Conservation (phyloP, 1,139 yeast genomes). For the Blastobotrys arbuscula region DNA sequence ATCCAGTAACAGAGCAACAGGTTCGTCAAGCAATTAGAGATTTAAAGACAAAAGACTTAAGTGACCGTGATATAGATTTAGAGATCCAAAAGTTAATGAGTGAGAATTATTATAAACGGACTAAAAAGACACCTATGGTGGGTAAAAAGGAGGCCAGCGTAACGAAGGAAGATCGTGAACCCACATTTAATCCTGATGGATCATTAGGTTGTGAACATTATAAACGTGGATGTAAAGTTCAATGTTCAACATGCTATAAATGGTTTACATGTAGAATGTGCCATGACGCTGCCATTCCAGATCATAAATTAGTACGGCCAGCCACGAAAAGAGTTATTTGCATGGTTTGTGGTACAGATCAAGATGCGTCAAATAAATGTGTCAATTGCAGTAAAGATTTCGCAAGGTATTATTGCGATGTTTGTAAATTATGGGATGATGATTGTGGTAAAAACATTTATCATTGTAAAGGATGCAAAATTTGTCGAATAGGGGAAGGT, state of each 20-base stretch:
- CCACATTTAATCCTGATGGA: constrained; percentile 44
- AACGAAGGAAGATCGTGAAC: constrained; percentile 43
- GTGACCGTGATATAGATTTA: constrained; percentile 53
- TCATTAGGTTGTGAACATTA: constrained; percentile 78
- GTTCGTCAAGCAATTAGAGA: constrained; percentile 41
- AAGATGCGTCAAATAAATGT: constrained; percentile 67
- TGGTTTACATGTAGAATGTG: constrained; percentile 86
- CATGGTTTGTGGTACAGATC: constrained; percentile 73
- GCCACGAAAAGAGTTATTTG: constrained; percentile 69
- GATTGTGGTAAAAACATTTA: constrained; percentile 76
- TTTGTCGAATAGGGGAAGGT: constrained; percentile 85
- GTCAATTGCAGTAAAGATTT: constrained; percentile 57
- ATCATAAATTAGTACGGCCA: constrained; percentile 60
- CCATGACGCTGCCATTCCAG: constrained; percentile 54
- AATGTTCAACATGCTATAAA: constrained; percentile 65
- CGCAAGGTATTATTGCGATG: constrained; percentile 71
- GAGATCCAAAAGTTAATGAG: constrained; percentile 73
- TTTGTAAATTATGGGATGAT: constrained; percentile 79
- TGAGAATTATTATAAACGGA: constrained; percentile 50
- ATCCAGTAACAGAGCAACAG: constrained; percentile 1
- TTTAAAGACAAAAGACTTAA: constrained; percentile 46
- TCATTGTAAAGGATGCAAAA: constrained; percentile 90
- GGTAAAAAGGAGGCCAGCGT: constrained; percentile 29
- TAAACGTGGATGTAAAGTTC: constrained; percentile 75
- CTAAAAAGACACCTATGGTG: constrained; percentile 1